phyloP scores from a whole-genome alignment of 331 rosid genomes.

The Malus hybrid region DNA sequence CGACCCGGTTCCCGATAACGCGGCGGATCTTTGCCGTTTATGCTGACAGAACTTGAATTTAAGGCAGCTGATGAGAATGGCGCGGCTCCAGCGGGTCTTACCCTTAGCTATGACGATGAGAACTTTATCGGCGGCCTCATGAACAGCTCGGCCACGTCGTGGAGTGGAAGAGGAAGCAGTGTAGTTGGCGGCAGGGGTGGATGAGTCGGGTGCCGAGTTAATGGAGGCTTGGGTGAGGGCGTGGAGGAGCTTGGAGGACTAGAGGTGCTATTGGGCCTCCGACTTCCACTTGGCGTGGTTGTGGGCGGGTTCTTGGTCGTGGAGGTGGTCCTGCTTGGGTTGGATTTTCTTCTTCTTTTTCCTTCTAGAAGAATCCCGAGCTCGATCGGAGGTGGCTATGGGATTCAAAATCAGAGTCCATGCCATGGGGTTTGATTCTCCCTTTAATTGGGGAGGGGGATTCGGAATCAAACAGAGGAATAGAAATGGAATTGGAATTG shows the following conservation, averaged over 20 bases:
- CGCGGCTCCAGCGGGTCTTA: constrained; percentile 82
- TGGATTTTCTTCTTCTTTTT: constrained; percentile 63
- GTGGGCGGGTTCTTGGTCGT: constrained; percentile 8
- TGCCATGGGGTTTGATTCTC: constrained; percentile 28
- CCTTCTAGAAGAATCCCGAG: constrained; percentile 40
- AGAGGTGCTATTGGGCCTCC: constrained; percentile 56
- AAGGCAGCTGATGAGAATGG: constrained; percentile 57
- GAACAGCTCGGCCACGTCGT: constrained; percentile 41
- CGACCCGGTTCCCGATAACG: constrained; percentile 12
- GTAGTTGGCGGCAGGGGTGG: neutral
- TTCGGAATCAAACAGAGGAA: neutral
- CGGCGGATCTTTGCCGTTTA: constrained; percentile 22
- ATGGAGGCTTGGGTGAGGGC: constrained; percentile 53
- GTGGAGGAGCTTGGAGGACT: constrained; percentile 63
- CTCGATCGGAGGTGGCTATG: constrained; percentile 32
- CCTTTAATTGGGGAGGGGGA: neutral
- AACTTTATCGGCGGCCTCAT: constrained; percentile 69
- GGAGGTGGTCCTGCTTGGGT: constrained; percentile 20
- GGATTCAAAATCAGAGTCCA: constrained; percentile 47
- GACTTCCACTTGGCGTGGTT: constrained; percentile 59
- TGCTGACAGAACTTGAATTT: constrained; percentile 64
- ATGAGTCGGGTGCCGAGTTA: neutral
- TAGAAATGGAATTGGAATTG: neutral
- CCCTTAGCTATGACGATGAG: constrained; percentile 74
- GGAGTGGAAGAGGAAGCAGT: constrained; percentile 17